Evolutionary conservation across 106 monocot genomes (phyloP), one percentile per base, ranked within the genome.

Genomic region (Acorus gramineus): DNA sequence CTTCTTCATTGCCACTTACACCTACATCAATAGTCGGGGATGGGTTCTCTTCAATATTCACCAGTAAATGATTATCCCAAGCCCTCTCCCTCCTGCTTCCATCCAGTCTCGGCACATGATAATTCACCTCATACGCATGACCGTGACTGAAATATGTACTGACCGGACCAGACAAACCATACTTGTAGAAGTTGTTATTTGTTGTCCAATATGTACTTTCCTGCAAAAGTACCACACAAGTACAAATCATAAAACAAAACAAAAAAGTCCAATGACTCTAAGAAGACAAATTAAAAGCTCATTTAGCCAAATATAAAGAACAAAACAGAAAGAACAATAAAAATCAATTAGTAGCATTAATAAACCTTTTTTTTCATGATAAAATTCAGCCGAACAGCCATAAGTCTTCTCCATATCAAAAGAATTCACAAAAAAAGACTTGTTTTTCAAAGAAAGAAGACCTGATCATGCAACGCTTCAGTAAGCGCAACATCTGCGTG

Each of bases 201-300:
- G 79, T 81, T 62, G 89, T 53, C 86, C 86, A 89, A 68, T 94
- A 94, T 62, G 81, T 59, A 76, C 75, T 82, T 68, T 75, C 86
- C 93, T 94, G 81, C 70, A 72, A 73, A 11, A 3, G 53, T 14
- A 61, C 52, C 14, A 14, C 50, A 56, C 13, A 61, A 63, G 42
- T 49, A 53, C 47, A 51, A 51, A 51, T 66, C 4, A 66, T 2
- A 43, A 66, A 9, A 11, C 9, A 2, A 55, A 3, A 66, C 51
- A 66, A 44, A 45, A 46, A 54, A 28, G 28, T 28, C 1, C 28
- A 28, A 28, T 28, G 28, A 28, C 28, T 28, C 28, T 28, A 28
- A 0, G 28, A 28, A 28, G 28, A 28, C 28, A 28, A 28, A 0
- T 28, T 28, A 28, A 28, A 28, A 28, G 28, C 28, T 28, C 28